These are phyloP conservation scores for Zarea fungicola DNA, from an alignment of 2,329 filamentous ascomycete species.

Conservation along the genomic window DNA sequence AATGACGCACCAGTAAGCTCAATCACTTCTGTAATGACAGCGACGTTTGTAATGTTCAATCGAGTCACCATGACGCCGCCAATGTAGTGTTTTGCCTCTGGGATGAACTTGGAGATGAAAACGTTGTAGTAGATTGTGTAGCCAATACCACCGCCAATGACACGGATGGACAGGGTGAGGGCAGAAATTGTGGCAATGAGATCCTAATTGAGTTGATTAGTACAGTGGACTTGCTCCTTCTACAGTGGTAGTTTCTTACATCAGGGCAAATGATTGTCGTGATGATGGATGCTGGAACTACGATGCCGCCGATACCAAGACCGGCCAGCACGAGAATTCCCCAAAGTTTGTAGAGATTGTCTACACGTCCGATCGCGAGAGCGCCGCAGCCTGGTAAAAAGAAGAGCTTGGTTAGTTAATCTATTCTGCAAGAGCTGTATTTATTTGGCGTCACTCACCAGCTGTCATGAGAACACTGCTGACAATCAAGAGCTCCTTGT, in stretches of 20 bases:
- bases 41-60: conserved; percentile 39
- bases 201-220: conserved; percentile 30
- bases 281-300: conserved; percentile 46
- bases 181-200: conserved; percentile 65
- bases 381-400: conserved; percentile 36
- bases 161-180: conserved; percentile 63
- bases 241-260: not conserved
- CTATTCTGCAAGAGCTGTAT: no score
- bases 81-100: conserved; percentile 20
- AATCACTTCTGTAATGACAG: conserved; percentile 45
- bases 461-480: conserved; percentile 53
- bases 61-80: not conserved
- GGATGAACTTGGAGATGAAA: conserved; percentile 41
- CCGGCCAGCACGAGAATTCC: not conserved
- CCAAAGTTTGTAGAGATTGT: conserved; percentile 39
- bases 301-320: conserved; percentile 2
- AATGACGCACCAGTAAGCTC: conserved; percentile 48
- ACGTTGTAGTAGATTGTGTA: conserved; percentile 56
- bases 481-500: conserved; percentile 45
- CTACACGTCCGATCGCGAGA: conserved; percentile 41
- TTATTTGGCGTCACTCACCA: no score
- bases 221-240: not conserved
- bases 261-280: conserved; percentile 65
- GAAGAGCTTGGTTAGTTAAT: not conserved
- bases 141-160: conserved; percentile 61